phyloP scores from a whole-genome alignment of 1,284 basidiomycete species.

The Termitomyces sp. region DNA sequence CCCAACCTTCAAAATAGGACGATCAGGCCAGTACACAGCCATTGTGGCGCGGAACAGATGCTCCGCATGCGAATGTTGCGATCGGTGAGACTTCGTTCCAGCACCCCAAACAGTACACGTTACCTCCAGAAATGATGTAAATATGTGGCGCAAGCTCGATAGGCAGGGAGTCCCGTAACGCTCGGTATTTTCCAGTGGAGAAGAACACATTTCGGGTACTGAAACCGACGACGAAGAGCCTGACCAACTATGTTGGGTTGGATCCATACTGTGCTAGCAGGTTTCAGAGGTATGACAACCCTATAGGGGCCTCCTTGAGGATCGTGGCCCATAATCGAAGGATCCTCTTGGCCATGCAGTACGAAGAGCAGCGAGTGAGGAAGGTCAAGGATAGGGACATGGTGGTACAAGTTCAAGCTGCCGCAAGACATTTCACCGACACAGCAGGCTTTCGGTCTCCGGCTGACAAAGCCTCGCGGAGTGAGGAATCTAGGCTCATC shows the following conservation, averaged over 20 bases:
- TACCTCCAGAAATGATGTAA: not conserved
- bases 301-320: constrained; percentile 2
- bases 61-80: not conserved
- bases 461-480: constrained; percentile 6
- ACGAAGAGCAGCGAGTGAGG: not conserved
- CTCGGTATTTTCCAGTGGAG: not conserved
- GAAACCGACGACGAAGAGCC: no score
- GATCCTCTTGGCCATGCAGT: not conserved
- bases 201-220: not conserved
- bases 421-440: constrained; percentile 6
- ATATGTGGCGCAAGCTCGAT: not conserved
- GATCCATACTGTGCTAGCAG: not conserved
- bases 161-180: not conserved
- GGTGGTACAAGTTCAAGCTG: not conserved
- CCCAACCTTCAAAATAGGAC: not conserved
- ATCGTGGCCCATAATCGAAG: not conserved
- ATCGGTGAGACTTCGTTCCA: not conserved
- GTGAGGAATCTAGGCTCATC: not conserved
- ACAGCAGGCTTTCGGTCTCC: not conserved
- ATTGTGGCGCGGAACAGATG: not conserved
- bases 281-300: not conserved
- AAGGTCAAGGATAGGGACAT: not conserved
- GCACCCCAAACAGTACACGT: not conserved
- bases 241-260: not conserved
- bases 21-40: constrained; percentile 3